A percentile compares a stretch with the other conserved stretches of the same genome.
phyloP scores from a whole-genome alignment of 2,329 filamentous ascomycete genomes.

The Dactylellina parvicollis region DNA sequence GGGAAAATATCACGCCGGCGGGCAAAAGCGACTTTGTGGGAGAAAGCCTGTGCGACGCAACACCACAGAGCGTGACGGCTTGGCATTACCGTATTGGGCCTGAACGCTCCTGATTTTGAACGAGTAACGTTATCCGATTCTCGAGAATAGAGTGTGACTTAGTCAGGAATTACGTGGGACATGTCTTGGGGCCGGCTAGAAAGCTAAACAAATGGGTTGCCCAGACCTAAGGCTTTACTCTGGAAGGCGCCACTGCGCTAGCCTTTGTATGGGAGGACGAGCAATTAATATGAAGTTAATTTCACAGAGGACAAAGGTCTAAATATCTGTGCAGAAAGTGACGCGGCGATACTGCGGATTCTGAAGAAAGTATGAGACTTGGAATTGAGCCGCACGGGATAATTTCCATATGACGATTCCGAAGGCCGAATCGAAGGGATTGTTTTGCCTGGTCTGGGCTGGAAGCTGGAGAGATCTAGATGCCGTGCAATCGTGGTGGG shows the following conservation, averaged over 20 bases:
- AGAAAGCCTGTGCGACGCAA: not conserved
- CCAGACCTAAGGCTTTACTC: too few relatives aligned
- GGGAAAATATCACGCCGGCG: slow-evolving; percentile 6
- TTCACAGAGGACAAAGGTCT: not conserved
- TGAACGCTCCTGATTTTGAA: not conserved
- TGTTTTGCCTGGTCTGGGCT: not conserved
- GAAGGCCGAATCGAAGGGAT: not conserved
- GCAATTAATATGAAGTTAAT: not conserved
- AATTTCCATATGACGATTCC: not conserved
- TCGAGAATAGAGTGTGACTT: not conserved
- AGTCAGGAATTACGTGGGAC: too few relatives aligned
- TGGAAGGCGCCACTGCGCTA: too few relatives aligned
- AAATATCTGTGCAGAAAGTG: not conserved
- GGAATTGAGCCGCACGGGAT: not conserved
- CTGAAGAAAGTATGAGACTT: not conserved
- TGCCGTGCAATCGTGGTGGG: not conserved
- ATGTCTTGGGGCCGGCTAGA: too few relatives aligned
- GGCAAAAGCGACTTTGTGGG: not conserved
- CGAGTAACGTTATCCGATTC: not conserved
- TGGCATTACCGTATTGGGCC: not conserved
- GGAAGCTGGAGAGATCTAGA: not conserved
- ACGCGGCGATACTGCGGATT: not conserved
- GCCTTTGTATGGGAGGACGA: too few relatives aligned
- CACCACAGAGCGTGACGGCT: too few relatives aligned
- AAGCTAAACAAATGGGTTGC: too few relatives aligned